Conservation (phyloP, 2,329 filamentous ascomycete genomes). For the Colletotrichum sojae region DNA sequence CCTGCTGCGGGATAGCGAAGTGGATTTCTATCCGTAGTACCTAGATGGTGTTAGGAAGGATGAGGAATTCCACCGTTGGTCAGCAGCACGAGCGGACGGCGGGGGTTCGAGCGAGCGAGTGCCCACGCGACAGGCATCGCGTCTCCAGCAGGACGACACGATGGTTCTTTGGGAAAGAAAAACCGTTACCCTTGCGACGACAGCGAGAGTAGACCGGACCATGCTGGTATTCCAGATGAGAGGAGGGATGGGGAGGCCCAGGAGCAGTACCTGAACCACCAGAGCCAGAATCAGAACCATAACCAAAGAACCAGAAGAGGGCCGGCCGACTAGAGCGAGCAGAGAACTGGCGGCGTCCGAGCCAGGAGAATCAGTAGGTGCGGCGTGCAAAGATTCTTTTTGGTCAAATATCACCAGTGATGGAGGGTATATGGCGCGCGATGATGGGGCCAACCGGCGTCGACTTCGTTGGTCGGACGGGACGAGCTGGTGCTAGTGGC, state of each 20-base stretch:
- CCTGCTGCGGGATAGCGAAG: conserved; percentile 12
- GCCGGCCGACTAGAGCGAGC: conserved; percentile 1
- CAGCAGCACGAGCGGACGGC: conserved; percentile 14
- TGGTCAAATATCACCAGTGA: conserved; percentile 23
- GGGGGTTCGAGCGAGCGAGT: neutral
- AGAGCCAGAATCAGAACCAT: conserved; percentile 6
- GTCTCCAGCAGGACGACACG: conserved; percentile 19
- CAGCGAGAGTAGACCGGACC: conserved; percentile 22
- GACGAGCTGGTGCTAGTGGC: conserved; percentile 44
- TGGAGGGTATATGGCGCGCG: conserved; percentile 41
- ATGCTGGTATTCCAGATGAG: conserved; percentile 11
- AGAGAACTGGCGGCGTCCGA: neutral
- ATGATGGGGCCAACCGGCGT: conserved; percentile 24
- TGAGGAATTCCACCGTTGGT: conserved; percentile 12
- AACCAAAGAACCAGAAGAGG: conserved; percentile 2
- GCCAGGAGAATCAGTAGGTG: neutral
- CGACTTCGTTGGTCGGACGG: conserved; percentile 39
- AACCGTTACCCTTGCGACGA: conserved; percentile 8
- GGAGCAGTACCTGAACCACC: conserved; percentile 17
- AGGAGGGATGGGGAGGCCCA: neutral
- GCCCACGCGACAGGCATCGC: conserved; percentile 32
- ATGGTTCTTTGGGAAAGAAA: conserved; percentile 12
- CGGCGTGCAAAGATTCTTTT: neutral
- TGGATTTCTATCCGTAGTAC: conserved; percentile 15
- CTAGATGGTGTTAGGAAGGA: conserved; percentile 4